Evolutionary conservation across 1,139 yeast species (phyloP).

Genomic region (Pichia sp.): DNA sequence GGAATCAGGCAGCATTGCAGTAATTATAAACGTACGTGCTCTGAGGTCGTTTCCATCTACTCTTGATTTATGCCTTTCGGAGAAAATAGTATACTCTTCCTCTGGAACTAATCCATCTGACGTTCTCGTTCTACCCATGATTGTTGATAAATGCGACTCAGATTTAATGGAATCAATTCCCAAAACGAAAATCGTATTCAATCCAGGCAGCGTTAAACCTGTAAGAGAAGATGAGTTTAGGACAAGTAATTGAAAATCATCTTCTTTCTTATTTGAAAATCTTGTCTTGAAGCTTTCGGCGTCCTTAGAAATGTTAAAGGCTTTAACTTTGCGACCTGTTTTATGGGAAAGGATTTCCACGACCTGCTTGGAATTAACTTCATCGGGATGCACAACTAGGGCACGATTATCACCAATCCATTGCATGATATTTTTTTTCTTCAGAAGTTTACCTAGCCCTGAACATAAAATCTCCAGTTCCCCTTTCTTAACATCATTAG

Average conservation of each 20-base stretch:
- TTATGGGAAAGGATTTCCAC: slow-evolving; percentile 16
- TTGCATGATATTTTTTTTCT: slow-evolving; percentile 11
- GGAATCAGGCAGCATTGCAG: slow-evolving; percentile 23
- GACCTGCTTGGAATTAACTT: slow-evolving; percentile 20
- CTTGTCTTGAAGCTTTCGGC: slow-evolving; percentile 15
- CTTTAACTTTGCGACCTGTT: slow-evolving; percentile 12
- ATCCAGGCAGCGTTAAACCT: slow-evolving; percentile 28
- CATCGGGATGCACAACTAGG: slow-evolving; percentile 29
- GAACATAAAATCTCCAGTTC: slow-evolving; percentile 25
- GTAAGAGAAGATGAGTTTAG: slow-evolving; percentile 24
- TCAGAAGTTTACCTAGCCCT: slow-evolving; percentile 24
- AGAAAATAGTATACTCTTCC: slow-evolving; percentile 17
- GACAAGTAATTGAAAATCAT: slow-evolving; percentile 22
- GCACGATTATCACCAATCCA: slow-evolving; percentile 13
- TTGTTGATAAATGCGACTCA: slow-evolving; percentile 20
- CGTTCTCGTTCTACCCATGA: slow-evolving; percentile 28
- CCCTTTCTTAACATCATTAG: slow-evolving; percentile 19
- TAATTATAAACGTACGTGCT: slow-evolving; percentile 21
- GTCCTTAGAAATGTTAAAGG: slow-evolving; percentile 18
- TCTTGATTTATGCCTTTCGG: slow-evolving; percentile 11
- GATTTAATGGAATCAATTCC: slow-evolving; percentile 31
- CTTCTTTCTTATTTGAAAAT: slow-evolving; percentile 5
- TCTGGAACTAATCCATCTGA: slow-evolving; percentile 21
- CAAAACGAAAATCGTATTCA: slow-evolving; percentile 26
- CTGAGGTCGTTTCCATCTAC: slow-evolving; percentile 7